Base-by-base conservation (phyloP, 2,329 filamentous ascomycete species). In the Endoconidiophora polonica region DNA sequence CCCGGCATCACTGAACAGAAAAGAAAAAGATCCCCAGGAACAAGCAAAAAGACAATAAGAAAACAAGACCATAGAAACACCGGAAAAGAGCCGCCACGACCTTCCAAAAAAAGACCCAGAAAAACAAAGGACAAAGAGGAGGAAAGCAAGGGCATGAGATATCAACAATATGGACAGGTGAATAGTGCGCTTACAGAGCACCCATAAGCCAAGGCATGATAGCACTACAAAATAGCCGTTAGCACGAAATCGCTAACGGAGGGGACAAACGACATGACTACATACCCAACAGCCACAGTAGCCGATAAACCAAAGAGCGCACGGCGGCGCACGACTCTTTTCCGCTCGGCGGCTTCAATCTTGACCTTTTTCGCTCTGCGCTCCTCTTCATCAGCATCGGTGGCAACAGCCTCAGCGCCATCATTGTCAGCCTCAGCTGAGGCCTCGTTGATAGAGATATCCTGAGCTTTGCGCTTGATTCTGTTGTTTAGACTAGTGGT, bases 251-350 rank as follows among this genome's bases (percentile, higher is more conserved):
- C 33, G 6, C 36, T 22, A 16, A 33, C 33, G 49, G 59, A 14
- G 10, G n/a, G 12, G 3, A 43, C 10, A 36, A 12, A 37, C 33
- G 18, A 44, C 26, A 33, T 33, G 26, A 10, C 12, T 40, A 82
- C 87, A 69, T 76, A 96, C 91, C 88, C 88, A 64, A 95, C 75
- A 52, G 85, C 86, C 62, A 95, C 73, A 44, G 86, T 91, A 52
- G 86, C 86, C 55, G 81, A 85, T 48, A 96, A 76, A 52, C 91
- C 90, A 55, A 94, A 74, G 54, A 94, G 69, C 44, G 91, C 86
- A 61, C 87, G 78, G 65, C 81, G 86, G 66, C 86, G 81, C 56
- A 95, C 86, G 60, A 80, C 83, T 66, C 93, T 83, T 67, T 86
- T 88, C 64, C 81, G 81, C 57, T 93, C 64, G 65, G 91, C 82